Evolutionary conservation across 495 filamentous ascomycete genomes (phyloP).

Genomic region (Penicillium cataractarum): DNA sequence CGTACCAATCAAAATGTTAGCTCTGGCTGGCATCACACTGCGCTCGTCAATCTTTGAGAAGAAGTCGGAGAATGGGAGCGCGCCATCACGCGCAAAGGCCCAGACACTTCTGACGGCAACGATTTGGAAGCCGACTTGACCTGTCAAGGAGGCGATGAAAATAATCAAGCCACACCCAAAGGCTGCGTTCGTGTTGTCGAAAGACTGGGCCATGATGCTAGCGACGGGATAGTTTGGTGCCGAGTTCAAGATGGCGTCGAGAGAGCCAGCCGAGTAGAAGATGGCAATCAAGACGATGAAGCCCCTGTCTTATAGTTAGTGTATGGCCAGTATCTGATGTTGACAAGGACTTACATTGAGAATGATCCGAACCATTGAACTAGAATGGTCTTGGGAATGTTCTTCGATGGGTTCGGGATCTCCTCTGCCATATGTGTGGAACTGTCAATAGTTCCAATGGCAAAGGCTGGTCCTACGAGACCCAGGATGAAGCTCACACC

Average conservation of each 20-base stretch:
- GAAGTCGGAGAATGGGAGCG: constrained; percentile 60
- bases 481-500: constrained; percentile 64
- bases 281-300: constrained; percentile 48
- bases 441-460: constrained; percentile 57
- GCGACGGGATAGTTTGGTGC: constrained; percentile 12
- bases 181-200: constrained; percentile 5
- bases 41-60: constrained; percentile 32
- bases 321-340: not conserved
- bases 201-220: constrained; percentile 11
- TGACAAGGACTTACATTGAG: not conserved
- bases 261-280: constrained; percentile 13
- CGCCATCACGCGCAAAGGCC: constrained; percentile 62
- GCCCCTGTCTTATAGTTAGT: constrained; percentile 22
- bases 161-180: constrained; percentile 22
- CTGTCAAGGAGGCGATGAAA: constrained; percentile 41
- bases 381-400: constrained; percentile 64
- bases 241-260: constrained; percentile 12
- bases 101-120: constrained; percentile 58
- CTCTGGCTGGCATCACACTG: constrained; percentile 10
- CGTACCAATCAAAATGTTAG: constrained; percentile 14
- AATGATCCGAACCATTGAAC: constrained; percentile 26
- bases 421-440: constrained; percentile 65
- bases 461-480: constrained; percentile 66
- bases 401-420: constrained; percentile 59
- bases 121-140: constrained; percentile 28